Evolutionary conservation across 768 basidiomycete species (phyloP).

Genomic region (Coprinopsis strossmayeri): DNA sequence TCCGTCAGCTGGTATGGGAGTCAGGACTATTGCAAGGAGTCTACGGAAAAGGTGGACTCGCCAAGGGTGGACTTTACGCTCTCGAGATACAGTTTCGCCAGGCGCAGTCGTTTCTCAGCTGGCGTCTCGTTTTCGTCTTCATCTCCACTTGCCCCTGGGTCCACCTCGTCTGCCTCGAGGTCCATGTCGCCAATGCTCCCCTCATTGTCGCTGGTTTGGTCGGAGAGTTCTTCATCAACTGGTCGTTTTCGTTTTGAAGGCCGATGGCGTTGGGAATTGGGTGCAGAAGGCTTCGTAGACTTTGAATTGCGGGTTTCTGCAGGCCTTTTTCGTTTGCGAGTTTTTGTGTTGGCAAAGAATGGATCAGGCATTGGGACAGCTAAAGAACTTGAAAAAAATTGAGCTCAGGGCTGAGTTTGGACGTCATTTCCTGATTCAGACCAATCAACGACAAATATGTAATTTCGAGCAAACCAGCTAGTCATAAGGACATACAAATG

Average conservation of each 20-base stretch:
- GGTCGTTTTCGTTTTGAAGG: slow-evolving; percentile 20
- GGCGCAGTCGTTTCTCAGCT: slow-evolving; percentile 83
- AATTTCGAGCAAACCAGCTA: no score
- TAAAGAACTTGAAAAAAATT: slow-evolving; percentile 5
- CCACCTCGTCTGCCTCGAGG: slow-evolving; percentile 43
- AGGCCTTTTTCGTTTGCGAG: slow-evolving; percentile 52
- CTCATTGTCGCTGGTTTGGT: slow-evolving; percentile 48
- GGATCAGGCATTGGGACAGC: slow-evolving; percentile 64
- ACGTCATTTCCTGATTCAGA: no score
- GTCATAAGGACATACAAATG: no score
- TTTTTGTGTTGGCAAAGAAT: slow-evolving; percentile 65
- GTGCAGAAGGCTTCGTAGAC: no score
- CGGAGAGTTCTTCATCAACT: slow-evolving; percentile 66
- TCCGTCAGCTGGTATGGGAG: slow-evolving; percentile 68
- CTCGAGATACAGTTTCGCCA: slow-evolving; percentile 88
- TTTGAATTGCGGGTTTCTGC: slow-evolving; percentile 18
- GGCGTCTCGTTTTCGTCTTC: slow-evolving; percentile 89
- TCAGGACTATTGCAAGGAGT: background rate
- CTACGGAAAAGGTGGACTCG: slow-evolving; percentile 24
- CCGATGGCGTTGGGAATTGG: slow-evolving; percentile 17
- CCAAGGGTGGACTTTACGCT: slow-evolving; percentile 73
- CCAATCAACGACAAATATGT: no score
- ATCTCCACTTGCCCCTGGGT: slow-evolving; percentile 61
- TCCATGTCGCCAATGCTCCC: slow-evolving; percentile 70
- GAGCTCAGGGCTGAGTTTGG: no score